Evolutionary conservation across 768 basidiomycete species (phyloP).

Genomic region (Pseudohyphozyma bogoriensis): DNA sequence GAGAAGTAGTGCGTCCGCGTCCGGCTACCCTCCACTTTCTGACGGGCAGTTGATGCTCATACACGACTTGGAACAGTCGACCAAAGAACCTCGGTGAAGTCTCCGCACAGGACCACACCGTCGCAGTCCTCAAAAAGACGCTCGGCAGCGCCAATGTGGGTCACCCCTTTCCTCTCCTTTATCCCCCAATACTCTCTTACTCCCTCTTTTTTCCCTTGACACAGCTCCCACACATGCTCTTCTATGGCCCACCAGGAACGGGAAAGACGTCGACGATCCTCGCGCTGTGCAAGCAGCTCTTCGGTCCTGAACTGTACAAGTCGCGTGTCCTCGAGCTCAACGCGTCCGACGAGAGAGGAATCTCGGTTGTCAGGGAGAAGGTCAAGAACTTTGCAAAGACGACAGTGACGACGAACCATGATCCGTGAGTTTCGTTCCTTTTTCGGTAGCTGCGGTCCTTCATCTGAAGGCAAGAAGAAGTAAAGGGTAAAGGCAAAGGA

Average conservation of each 20-base stretch:
- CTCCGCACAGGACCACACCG: slow-evolving; percentile 92
- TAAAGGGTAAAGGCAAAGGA: no score
- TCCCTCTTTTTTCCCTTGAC: background rate
- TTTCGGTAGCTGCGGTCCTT: background rate
- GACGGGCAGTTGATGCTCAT: background rate
- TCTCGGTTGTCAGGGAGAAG: slow-evolving; percentile 92
- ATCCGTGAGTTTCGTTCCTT: slow-evolving; percentile 12
- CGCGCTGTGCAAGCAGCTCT: slow-evolving; percentile 82
- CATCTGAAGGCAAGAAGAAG: no score
- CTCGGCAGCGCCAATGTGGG: slow-evolving; percentile 80
- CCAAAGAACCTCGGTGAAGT: slow-evolving; percentile 98
- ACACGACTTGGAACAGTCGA: slow-evolving; percentile 47
- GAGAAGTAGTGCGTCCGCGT: slow-evolving; percentile 75
- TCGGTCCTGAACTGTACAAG: slow-evolving; percentile 94
- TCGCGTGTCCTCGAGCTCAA: slow-evolving; percentile 92
- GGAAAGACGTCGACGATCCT: slow-evolving; percentile 98
- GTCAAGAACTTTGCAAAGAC: slow-evolving; percentile 84
- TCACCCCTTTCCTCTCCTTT: background rate
- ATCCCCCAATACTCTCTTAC: background rate
- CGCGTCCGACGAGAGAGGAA: slow-evolving; percentile 97
- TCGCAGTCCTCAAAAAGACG: slow-evolving; percentile 81
- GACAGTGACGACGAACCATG: slow-evolving; percentile 30
- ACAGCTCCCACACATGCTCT: slow-evolving; percentile 96
- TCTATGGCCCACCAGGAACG: slow-evolving; percentile 97
- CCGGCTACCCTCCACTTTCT: background rate